Conservation (phyloP, 2,329 filamentous ascomycete species). For the Fusarium zealandicum region DNA sequence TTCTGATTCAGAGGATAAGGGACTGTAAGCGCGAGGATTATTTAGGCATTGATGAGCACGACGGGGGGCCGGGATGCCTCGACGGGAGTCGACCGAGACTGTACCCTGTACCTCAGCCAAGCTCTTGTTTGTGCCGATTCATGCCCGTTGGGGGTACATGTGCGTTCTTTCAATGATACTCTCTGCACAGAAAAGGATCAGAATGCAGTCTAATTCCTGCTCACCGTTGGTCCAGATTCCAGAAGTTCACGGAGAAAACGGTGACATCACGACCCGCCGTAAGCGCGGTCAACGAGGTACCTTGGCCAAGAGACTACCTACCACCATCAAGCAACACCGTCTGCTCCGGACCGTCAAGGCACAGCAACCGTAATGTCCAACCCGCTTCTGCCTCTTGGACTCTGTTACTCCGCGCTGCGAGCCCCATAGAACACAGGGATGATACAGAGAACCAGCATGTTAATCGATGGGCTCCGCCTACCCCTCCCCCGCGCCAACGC, state of each 20-base stretch:
- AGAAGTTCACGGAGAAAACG: conserved; percentile 16
- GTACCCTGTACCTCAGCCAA: conserved; percentile 23
- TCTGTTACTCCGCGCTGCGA: conserved; percentile 8
- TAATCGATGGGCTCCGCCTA: conserved; percentile 29
- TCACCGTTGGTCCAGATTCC: conserved; percentile 19
- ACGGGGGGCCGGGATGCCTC: conserved; percentile 14
- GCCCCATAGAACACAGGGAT: conserved; percentile 30
- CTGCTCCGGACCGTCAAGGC: conserved; percentile 5
- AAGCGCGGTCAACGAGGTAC: conserved; percentile 1
- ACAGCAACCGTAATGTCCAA: conserved; percentile 12
- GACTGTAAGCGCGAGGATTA: conserved; percentile 4
- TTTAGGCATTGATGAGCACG: conserved; percentile 18
- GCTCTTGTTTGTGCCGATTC: not conserved
- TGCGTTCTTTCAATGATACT: not conserved
- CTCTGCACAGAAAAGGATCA: not conserved
- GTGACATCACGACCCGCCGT: conserved; percentile 22
- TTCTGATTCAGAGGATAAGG: conserved; percentile 13
- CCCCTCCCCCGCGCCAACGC: conserved; percentile 22
- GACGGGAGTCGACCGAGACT: conserved; percentile 32
- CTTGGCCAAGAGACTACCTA: not conserved
- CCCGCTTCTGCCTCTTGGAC: not conserved
- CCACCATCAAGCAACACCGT: conserved; percentile 1
- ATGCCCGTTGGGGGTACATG: conserved; percentile 7
- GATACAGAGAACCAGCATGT: conserved; percentile 26
- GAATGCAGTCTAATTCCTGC: not conserved